Evolutionary conservation across 2,329 filamentous ascomycete genomes (phyloP), one percentile per base, ranked within the genome.

Genomic region (Rhexocercosporidium sp.): DNA sequence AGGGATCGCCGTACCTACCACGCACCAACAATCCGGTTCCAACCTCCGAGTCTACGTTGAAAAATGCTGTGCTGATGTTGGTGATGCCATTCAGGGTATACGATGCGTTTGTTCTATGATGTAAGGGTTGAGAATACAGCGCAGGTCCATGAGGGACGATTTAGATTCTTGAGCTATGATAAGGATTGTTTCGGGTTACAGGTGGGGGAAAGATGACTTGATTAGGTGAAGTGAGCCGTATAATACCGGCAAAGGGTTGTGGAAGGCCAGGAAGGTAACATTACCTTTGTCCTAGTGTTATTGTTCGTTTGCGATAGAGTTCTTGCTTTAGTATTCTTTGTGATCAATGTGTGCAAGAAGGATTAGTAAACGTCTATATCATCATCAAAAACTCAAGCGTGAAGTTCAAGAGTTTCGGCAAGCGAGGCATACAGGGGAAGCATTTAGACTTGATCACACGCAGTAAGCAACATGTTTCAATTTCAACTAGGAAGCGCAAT

Each of bases 91-190:
- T n/a, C 41, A 63, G 14, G 59, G 8, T 70, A 70, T 46, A 65
- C 49, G 3, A 56, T 66, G 46, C 71, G 70, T 65, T 62, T 69
- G 59, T 70, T 69, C 31, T 71, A 67, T 46, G 56, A 71, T 59
- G 18, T 39, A 7, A 39, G 46, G 51, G 70, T 69, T 16, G 59
- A 72, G 62, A 60, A 66, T 9, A 71, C 66, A 3, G 65, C 69
- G 57, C 66, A 70, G 66, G n/a, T 39, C 3, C 34, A 25, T 12
- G 65, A 68, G 27, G 44, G 22, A 1, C 2, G 41, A n/a, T 34
- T 46, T 34, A 20, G 31, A 29, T 68, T 66, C 59, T 47, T 61
- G 39, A 68, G 69, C 65, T 71, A 49, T 49, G 67, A 68, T 67
- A 59, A 65, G 61, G 44, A 29, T 27, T 70, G 69, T 47, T 34